These are phyloP conservation scores for Cyberlindnera nakhonratchasimensis DNA, from an alignment of 805 yeast genomes.

Conservation along the genomic window DNA sequence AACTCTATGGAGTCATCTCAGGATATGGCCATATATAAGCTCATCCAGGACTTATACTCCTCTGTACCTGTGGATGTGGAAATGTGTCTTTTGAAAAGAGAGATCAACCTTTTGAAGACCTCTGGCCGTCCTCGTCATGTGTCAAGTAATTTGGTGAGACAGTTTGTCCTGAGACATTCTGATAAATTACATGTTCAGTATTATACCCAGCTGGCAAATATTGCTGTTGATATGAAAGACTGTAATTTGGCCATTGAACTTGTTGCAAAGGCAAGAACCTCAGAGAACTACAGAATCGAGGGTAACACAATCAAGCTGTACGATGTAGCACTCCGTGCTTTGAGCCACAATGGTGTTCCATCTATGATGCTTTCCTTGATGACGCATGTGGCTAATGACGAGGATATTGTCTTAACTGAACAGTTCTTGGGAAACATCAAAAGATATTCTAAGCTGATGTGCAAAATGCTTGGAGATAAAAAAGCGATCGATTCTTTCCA, in stretches of 20 bases:
- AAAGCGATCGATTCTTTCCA: not conserved
- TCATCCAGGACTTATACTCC: slow-evolving; percentile 15
- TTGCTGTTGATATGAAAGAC: slow-evolving; percentile 8
- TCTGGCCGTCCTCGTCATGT: not conserved
- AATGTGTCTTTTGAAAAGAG: slow-evolving; percentile 10
- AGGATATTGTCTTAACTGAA: not conserved
- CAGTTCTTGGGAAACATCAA: not conserved
- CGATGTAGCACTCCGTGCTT: slow-evolving; percentile 7
- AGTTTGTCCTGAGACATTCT: slow-evolving; percentile 9
- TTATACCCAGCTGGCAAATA: slow-evolving; percentile 12
- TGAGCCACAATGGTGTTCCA: slow-evolving; percentile 5
- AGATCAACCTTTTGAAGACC: not conserved
- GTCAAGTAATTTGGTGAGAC: not conserved
- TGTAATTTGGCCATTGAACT: slow-evolving; percentile 10
- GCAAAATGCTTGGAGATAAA: not conserved
- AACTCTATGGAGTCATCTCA: slow-evolving; percentile 13
- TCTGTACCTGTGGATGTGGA: slow-evolving; percentile 17
- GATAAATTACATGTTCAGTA: slow-evolving; percentile 4
- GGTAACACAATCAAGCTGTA: slow-evolving; percentile 8
- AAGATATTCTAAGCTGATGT: slow-evolving; percentile 1
- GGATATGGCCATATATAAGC: slow-evolving; percentile 11
- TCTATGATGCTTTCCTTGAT: slow-evolving; percentile 5
- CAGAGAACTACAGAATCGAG: slow-evolving; percentile 5
- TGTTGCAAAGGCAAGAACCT: slow-evolving; percentile 13
- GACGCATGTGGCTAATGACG: slow-evolving; percentile 3